Percentiles rank a stretch among this genome's conserved stretches.
Conservation (phyloP, 2,329 filamentous ascomycete species). For the Emergomyces africanus region DNA sequence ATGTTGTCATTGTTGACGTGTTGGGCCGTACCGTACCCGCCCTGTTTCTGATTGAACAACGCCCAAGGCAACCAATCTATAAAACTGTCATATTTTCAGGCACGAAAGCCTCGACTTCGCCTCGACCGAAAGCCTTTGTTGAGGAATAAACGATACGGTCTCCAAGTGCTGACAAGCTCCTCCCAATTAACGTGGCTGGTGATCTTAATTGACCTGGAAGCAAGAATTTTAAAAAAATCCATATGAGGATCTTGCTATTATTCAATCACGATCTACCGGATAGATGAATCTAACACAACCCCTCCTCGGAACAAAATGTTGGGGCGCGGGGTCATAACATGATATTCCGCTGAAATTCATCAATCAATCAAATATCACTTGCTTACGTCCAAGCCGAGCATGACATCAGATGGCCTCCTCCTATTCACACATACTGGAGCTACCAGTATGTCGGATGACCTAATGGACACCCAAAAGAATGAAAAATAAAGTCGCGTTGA, state of each 20-base stretch:
- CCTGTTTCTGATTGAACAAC: background rate
- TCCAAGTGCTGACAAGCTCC: background rate
- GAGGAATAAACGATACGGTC: background rate
- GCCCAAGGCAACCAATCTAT: background rate
- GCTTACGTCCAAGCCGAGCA: background rate
- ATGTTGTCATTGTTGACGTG: slow-evolving; percentile 1
- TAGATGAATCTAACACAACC: background rate
- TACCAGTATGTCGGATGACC: background rate
- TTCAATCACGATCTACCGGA: background rate
- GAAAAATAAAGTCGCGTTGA: background rate
- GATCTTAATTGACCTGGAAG: background rate
- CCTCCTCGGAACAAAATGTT: background rate
- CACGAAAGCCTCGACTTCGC: slow-evolving; percentile 1
- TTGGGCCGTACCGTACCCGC: background rate
- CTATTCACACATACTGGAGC: background rate
- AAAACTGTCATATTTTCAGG: background rate
- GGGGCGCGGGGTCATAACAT: background rate
- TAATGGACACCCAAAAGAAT: background rate
- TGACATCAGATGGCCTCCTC: background rate
- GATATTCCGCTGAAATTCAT: too few species aligned
- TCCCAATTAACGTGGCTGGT: background rate
- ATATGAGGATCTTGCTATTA: background rate
- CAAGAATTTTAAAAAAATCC: background rate
- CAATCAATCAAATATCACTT: background rate
- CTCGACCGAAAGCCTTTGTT: background rate